phyloP scores from a whole-genome alignment of 805 yeast species.

The Barnettozyma wickerhamii region DNA sequence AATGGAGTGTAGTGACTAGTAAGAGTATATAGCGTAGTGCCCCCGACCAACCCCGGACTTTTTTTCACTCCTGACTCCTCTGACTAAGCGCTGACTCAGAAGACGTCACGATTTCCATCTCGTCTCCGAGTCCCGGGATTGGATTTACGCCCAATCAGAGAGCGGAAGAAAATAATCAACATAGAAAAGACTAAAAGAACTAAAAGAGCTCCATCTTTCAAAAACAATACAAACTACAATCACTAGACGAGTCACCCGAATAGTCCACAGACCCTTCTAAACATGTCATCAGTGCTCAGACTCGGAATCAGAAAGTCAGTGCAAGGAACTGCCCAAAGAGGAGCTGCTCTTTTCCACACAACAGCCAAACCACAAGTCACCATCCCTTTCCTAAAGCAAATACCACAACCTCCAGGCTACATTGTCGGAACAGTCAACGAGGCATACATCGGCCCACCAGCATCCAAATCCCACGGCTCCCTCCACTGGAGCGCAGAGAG shows the following conservation, averaged over 20 bases:
- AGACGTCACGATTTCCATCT: slow-evolving; percentile 7
- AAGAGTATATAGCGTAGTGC: too few species aligned
- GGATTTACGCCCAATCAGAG: slow-evolving; percentile 12
- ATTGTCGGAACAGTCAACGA: slow-evolving; percentile 94
- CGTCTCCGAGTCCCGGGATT: slow-evolving; percentile 15
- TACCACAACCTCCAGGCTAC: slow-evolving; percentile 85
- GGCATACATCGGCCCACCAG: slow-evolving; percentile 64
- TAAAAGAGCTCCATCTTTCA: too few species aligned
- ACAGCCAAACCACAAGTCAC: slow-evolving; percentile 32
- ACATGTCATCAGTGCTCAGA: slow-evolving; percentile 8
- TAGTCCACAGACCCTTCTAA: not conserved
- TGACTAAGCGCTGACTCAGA: too few species aligned
- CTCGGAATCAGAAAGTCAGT: slow-evolving; percentile 8
- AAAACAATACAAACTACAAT: too few species aligned
- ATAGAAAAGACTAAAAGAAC: too few species aligned
- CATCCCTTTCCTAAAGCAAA: slow-evolving; percentile 49
- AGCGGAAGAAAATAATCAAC: slow-evolving; percentile 9
- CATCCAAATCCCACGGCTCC: slow-evolving; percentile 70
- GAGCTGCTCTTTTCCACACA: slow-evolving; percentile 19
- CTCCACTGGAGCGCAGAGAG: slow-evolving; percentile 94
- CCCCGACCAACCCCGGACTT: not conserved
- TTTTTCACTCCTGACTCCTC: too few species aligned
- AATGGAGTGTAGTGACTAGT: too few species aligned
- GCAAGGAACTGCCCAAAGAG: slow-evolving; percentile 2
- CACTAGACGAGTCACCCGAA: too few species aligned